Conservation (phyloP, 179 eudicot genomes). For the Spinacia oleracea region DNA sequence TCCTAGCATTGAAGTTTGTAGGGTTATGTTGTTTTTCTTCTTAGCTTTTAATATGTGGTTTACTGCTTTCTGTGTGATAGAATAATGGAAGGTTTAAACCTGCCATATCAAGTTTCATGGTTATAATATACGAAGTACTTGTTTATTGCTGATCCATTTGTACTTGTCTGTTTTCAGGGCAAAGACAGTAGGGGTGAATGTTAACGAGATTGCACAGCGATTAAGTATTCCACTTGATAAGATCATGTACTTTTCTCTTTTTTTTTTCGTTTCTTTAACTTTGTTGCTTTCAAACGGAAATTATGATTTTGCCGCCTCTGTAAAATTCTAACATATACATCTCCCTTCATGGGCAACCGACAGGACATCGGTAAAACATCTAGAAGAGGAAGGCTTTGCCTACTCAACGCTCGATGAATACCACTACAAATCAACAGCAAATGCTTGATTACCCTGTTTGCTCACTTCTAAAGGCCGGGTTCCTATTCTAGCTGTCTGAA, state of each 20-base stretch:
- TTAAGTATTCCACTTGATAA: conserved; percentile 52
- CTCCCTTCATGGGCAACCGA: conserved; percentile 6
- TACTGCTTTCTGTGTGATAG: neutral
- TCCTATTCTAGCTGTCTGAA: neutral
- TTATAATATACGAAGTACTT: neutral
- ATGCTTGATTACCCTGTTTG: conserved; percentile 30
- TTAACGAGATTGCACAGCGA: conserved; percentile 45
- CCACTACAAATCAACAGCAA: conserved; percentile 60
- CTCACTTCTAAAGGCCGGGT: neutral
- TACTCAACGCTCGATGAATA: conserved; percentile 69
- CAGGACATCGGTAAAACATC: conserved; percentile 50
- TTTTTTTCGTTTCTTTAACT: neutral
- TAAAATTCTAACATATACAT: neutral
- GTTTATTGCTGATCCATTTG: neutral
- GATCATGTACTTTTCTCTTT: conserved; percentile 42
- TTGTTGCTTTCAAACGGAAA: neutral
- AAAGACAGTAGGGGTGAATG: conserved; percentile 56
- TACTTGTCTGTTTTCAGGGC: conserved; percentile 35
- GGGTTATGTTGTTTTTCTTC: neutral
- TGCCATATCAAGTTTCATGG: neutral
- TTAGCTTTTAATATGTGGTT: neutral
- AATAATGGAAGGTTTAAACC: neutral
- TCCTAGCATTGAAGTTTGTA: neutral
- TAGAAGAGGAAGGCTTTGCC: conserved; percentile 59
- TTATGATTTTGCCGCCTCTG: neutral